Evolutionary conservation across 305 asterid species (phyloP).

Genomic region (Plantago coronopus): DNA sequence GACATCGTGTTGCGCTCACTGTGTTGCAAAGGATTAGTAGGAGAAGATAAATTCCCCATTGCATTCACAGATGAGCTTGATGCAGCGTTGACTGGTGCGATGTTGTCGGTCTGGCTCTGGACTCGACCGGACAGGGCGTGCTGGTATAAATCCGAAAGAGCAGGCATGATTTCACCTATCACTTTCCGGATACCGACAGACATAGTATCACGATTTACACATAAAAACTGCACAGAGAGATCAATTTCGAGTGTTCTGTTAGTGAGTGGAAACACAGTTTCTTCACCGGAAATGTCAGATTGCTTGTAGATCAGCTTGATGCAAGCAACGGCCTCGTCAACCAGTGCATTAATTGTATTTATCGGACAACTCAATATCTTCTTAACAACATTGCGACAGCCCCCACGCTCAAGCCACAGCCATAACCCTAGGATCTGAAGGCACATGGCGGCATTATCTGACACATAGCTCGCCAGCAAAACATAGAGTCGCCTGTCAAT

Average conservation of each 20-base stretch:
- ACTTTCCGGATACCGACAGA: conserved; percentile 19
- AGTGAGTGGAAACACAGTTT: background rate
- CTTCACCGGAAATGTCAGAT: background rate
- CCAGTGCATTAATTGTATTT: conserved; percentile 29
- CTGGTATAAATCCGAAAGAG: conserved; percentile 33
- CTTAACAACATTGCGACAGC: conserved; percentile 22
- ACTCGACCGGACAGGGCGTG: conserved; percentile 12
- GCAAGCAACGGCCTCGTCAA: conserved; percentile 51
- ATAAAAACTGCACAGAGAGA: conserved; percentile 25
- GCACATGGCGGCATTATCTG: conserved; percentile 42
- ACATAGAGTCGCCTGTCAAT: conserved; percentile 45
- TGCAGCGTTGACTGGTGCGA: background rate
- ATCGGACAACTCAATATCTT: conserved; percentile 30
- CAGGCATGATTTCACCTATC: conserved; percentile 23
- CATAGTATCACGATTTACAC: conserved; percentile 15
- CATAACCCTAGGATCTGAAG: conserved; percentile 50
- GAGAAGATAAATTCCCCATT: background rate
- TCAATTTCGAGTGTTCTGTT: conserved; percentile 21
- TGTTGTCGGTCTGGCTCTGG: background rate
- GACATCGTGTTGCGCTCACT: no score
- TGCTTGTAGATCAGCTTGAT: conserved; percentile 28
- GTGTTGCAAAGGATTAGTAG: conserved; percentile 7
- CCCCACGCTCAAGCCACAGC: conserved; percentile 51
- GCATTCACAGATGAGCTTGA: background rate
- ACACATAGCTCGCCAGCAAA: conserved; percentile 38